Percentiles rank a stretch among this genome's conserved stretches.
Evolutionary conservation across 345 rosid species (phyloP).

Genomic region (Eucalyptus albens): DNA sequence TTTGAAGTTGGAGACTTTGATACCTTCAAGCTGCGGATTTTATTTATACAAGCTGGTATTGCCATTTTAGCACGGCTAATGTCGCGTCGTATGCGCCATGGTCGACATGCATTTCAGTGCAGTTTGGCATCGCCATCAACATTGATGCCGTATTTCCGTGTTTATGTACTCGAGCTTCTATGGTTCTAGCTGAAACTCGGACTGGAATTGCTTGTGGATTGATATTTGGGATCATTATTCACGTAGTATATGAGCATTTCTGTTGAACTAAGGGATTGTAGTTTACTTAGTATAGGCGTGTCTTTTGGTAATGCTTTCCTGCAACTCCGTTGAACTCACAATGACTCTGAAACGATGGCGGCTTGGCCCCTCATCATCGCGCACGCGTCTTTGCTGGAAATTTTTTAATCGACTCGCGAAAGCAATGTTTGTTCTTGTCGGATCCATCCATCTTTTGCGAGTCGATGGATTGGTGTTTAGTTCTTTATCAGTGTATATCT

Average conservation of each 20-base stretch:
- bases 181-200: neutral
- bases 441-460: neutral
- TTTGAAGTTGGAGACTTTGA: neutral
- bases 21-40: neutral
- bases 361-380: neutral
- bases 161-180: neutral
- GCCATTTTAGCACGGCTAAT: neutral
- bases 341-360: neutral
- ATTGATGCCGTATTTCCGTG: neutral
- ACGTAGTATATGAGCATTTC: neutral
- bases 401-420: neutral
- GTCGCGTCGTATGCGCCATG: fast-evolving
- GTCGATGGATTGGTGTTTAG: neutral
- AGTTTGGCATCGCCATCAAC: neutral
- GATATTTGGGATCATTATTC: neutral
- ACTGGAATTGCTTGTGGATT: neutral
- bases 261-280: neutral
- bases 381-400: neutral
- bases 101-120: neutral
- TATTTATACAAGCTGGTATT: neutral
- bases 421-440: neutral
- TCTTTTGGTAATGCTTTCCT: neutral
- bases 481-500: neutral
- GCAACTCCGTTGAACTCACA: neutral
- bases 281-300: neutral